Base-by-base conservation (phyloP, 768 basidiomycete genomes). In the Rhodotorula sphaerocarpa region DNA sequence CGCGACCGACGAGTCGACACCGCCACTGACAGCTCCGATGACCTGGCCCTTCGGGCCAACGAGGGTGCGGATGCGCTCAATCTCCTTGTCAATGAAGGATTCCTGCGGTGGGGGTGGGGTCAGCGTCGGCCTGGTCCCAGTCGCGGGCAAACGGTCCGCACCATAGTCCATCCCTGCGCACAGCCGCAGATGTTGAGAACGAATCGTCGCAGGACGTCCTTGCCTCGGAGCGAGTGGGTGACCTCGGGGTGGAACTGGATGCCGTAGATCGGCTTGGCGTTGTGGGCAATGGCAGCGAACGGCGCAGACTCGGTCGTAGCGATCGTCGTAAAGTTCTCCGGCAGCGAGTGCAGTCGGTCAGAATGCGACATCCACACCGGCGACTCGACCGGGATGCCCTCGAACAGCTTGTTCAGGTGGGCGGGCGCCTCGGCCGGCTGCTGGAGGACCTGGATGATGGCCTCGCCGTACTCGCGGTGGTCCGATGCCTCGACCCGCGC, bases 341-440 rank as follows among this genome's bases (percentile, higher is more conserved):
- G 95, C 3, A 86, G 81, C 52, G 80, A 82, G 31, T 84, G 86
- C 39, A 97, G 81, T 68, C 93, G 90, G 76, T 97, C 95, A 16
- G 92, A 91, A 74, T 99, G 95, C 23, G 93, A 96, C 95, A 97
- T 97, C 95, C 95, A 97, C 53, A 97, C 92, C 81, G 89, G 86
- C 80, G 95, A 84, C 70, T 89, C 86, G 27, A 86, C 83, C n/a
- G 87, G 88, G 7, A 99, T 78, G 4, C 85, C 86, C 57, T 88
- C 82, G 70, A 97, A 96, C 59, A 99, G 78, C 5, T 83, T 82
- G 73, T 92, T 88, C 31, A 72, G 60, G 61, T 73, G 72, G 12
- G 63, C 53, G 3, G 63, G 57, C 20, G 63, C 65, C 10, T 57
- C 59, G 28, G 57, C 65, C 7, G 63, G 57, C 55, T 73, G 70